phyloP scores from a whole-genome alignment of 345 rosid genomes.

The Dipteronia dyeriana region DNA sequence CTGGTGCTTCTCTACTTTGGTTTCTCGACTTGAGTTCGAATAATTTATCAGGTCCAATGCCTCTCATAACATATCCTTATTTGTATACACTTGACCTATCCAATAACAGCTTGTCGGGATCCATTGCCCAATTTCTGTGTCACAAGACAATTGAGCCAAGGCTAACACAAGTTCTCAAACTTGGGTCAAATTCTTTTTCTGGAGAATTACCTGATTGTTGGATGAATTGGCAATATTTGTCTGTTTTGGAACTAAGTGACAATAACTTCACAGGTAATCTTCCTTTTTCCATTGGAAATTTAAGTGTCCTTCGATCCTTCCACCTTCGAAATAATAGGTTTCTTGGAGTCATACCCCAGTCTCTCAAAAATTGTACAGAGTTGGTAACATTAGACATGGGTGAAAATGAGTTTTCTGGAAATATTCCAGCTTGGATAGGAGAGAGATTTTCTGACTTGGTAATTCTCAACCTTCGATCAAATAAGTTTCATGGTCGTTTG shows the following conservation, averaged over 20 bases:
- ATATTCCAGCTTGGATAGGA: too few relatives aligned
- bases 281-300: neutral
- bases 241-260: slow-evolving; percentile 1
- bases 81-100: neutral
- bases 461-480: too few relatives aligned
- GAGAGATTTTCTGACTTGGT: too few relatives aligned
- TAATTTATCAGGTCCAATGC: too few relatives aligned
- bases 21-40: too few relatives aligned
- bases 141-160: neutral
- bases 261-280: slow-evolving; percentile 9
- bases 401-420: too few relatives aligned
- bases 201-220: slow-evolving; percentile 32
- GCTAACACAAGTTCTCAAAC: slow-evolving; percentile 23
- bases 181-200: slow-evolving; percentile 27
- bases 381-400: too few relatives aligned
- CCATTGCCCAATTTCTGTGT: neutral
- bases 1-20: too few relatives aligned
- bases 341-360: neutral
- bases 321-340: neutral
- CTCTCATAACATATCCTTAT: too few relatives aligned
- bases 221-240: neutral
- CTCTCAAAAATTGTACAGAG: too few relatives aligned
- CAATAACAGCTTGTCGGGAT: slow-evolving; percentile 19
- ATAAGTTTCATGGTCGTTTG: too few relatives aligned
- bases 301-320: neutral